These are phyloP conservation scores for Asterochloris erici DNA, from an alignment of 139 green algal genomes.

Conservation along the genomic window DNA sequence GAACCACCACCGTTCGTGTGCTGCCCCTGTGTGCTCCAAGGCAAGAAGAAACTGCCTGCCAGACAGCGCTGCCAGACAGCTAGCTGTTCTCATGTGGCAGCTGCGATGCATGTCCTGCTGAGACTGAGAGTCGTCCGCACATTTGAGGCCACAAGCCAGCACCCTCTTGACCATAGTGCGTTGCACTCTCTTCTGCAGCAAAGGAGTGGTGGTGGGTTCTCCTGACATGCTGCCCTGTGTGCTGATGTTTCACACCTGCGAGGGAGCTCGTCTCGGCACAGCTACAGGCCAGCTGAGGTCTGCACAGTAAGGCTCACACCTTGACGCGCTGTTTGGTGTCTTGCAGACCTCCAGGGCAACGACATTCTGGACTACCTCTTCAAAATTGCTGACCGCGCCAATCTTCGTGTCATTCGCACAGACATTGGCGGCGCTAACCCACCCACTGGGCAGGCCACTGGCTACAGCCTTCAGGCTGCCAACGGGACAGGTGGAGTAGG, in stretches of 20 bases:
- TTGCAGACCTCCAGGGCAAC: not conserved
- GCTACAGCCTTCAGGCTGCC: no score
- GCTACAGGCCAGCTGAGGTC: not conserved
- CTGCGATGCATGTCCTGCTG: not conserved
- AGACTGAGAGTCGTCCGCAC: not conserved
- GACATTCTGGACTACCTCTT: slow-evolving; percentile 14
- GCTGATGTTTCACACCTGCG: not conserved
- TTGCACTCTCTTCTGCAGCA: not conserved
- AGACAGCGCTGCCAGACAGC: no score
- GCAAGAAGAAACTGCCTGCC: not conserved
- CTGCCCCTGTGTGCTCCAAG: not conserved
- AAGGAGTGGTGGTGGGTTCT: not conserved
- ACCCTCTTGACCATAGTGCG: not conserved
- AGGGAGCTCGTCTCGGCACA: slow-evolving; percentile 7
- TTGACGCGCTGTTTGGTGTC: not conserved
- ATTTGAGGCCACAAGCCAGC: not conserved
- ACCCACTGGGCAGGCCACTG: no score
- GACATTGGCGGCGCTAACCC: slow-evolving; percentile 52
- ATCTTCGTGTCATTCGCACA: slow-evolving; percentile 58
- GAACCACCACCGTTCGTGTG: not conserved
- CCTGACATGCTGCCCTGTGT: not conserved
- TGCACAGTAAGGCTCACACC: not conserved
- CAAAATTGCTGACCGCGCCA: slow-evolving; percentile 23
- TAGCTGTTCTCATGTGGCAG: not conserved
- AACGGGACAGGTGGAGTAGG: no score